phyloP scores from a whole-genome alignment of 441 rosid species.

The Brassica balearica region DNA sequence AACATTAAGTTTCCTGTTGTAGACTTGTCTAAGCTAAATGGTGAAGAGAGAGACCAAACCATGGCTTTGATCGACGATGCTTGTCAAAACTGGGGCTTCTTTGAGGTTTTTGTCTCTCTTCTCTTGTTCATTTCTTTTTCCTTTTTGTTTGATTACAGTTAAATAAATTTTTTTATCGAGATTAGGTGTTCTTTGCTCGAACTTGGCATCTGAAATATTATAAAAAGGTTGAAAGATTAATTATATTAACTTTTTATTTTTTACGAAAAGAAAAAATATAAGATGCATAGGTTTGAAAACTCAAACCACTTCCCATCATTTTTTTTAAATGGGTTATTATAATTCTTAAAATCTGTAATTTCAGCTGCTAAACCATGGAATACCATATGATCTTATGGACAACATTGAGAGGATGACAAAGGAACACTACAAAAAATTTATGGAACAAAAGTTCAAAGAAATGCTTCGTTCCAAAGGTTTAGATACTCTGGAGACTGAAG shows the following conservation, averaged over 20 bases:
- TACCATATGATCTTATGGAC: slow-evolving; percentile 65
- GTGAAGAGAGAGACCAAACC: slow-evolving; percentile 54
- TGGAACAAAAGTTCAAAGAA: slow-evolving; percentile 67
- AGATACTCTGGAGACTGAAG: slow-evolving; percentile 54
- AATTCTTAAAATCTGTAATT: background rate
- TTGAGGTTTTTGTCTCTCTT: slow-evolving; percentile 58
- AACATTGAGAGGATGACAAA: slow-evolving; percentile 65
- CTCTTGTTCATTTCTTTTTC: background rate
- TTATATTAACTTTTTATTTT: background rate
- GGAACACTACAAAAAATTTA: slow-evolving; percentile 59
- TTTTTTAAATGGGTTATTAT: background rate
- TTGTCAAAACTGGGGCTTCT: slow-evolving; percentile 86
- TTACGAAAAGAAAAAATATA: background rate
- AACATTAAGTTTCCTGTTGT: slow-evolving; percentile 51
- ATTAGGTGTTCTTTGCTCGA: background rate
- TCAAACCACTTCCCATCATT: background rate
- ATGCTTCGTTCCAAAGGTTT: slow-evolving; percentile 62
- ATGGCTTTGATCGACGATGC: slow-evolving; percentile 63
- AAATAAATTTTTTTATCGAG: background rate
- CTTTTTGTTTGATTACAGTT: background rate
- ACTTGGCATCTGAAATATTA: background rate
- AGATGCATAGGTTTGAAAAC: background rate
- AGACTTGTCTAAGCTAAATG: slow-evolving; percentile 51
- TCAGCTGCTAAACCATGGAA: slow-evolving; percentile 67
- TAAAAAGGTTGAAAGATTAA: background rate